Percentiles rank a stretch among this genome's conserved stretches.
These are phyloP conservation scores for Tolypocladium album DNA, from an alignment of 2,329 filamentous ascomycete genomes.

Conservation along the genomic window DNA sequence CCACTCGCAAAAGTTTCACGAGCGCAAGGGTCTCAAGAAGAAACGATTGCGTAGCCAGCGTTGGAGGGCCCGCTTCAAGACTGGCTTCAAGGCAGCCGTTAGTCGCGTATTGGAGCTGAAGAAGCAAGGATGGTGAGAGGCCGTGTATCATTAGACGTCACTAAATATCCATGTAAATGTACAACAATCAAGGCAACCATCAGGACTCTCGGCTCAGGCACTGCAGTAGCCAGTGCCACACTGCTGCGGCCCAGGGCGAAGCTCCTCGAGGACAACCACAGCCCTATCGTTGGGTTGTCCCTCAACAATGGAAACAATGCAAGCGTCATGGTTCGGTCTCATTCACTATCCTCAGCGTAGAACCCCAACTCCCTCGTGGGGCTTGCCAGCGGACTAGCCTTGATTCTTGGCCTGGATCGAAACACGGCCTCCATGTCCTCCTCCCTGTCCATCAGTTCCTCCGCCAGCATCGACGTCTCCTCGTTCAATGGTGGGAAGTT, in stretches of 20 bases:
- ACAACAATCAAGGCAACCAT: neutral
- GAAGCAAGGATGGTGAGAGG: conserved; percentile 61
- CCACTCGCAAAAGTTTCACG: conserved; percentile 56
- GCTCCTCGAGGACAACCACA: too few relatives aligned
- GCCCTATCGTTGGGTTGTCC: too few relatives aligned
- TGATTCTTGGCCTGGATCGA: conserved; percentile 70
- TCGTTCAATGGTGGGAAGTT: conserved; percentile 40
- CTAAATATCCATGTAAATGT: neutral
- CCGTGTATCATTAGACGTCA: neutral
- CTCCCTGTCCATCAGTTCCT: conserved; percentile 53
- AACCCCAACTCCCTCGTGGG: conserved; percentile 25
- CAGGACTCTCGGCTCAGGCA: too few relatives aligned
- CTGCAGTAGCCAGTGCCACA: neutral
- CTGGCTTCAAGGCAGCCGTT: conserved; percentile 55
- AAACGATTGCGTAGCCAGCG: conserved; percentile 63
- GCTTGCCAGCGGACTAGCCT: conserved; percentile 56
- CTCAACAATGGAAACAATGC: too few relatives aligned
- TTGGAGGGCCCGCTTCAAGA: conserved; percentile 59
- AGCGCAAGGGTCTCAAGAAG: conserved; percentile 63
- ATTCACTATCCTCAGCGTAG: neutral
- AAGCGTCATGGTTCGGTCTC: neutral
- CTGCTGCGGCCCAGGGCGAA: neutral
- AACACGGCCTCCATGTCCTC: conserved; percentile 80
- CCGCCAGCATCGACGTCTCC: conserved; percentile 41
- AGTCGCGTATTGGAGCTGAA: conserved; percentile 57